Conservation (phyloP, 345 rosid species). For the Arabis hirsuta region DNA sequence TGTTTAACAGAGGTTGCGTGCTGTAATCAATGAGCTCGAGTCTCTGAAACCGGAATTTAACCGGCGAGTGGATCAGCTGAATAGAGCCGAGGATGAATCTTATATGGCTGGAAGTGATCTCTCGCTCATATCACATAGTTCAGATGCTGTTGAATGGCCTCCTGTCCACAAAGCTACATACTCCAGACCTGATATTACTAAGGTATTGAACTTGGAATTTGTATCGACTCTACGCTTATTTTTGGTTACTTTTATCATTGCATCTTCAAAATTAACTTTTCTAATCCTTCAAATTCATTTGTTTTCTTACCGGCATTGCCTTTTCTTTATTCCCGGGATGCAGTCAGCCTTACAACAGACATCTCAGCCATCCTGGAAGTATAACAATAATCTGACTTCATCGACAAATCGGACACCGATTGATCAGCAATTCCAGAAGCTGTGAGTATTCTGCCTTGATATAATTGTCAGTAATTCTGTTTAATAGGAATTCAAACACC, state of each 20-base stretch:
- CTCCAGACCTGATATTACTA: constrained; percentile 33
- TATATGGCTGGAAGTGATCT: constrained; percentile 49
- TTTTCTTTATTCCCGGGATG: constrained; percentile 34
- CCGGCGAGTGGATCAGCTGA: constrained; percentile 55
- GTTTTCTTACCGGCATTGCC: constrained; percentile 23
- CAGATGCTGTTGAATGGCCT: constrained; percentile 56
- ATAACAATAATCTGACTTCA: constrained; percentile 49
- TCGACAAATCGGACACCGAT: constrained; percentile 50
- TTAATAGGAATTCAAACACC: neutral
- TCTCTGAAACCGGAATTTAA: constrained; percentile 73
- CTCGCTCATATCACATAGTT: constrained; percentile 38
- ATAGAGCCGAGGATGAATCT: constrained; percentile 45
- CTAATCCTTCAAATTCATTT: neutral
- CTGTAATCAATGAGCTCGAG: constrained; percentile 83
- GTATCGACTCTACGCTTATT: neutral
- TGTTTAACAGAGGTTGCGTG: constrained; percentile 61
- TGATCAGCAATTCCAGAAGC: constrained; percentile 80
- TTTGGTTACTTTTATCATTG: neutral
- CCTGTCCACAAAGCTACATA: constrained; percentile 45
- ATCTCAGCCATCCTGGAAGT: constrained; percentile 61
- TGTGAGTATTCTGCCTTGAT: constrained; percentile 57
- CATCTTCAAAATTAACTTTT: neutral
- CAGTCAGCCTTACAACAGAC: constrained; percentile 53
- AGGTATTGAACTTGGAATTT: constrained; percentile 40
- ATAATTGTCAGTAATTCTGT: constrained; percentile 7